Evolutionary conservation across 129 eudicot genomes (phyloP), one percentile per base, ranked within the genome.

Genomic region (Heracleum sosnowskyi): DNA sequence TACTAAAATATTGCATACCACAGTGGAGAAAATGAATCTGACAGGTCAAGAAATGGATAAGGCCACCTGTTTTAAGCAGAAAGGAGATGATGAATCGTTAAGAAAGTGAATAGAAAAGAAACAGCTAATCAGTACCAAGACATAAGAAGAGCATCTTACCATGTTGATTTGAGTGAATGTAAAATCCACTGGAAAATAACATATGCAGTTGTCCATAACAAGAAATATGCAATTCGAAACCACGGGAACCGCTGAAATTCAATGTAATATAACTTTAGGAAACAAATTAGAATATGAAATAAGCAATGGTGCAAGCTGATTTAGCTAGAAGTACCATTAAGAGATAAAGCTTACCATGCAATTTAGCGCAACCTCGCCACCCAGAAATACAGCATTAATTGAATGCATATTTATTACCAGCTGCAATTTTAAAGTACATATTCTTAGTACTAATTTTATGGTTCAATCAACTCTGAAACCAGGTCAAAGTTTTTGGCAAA

Each of bases 41-140:
- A 82, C 46, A 91, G 76, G 83, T 95, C 98, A 86, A 95, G 96
- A 84, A 95, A 95, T 39, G 98, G 98, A 79, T 95, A 95, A 9
- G 98, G 92, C 98, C 98, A 95, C 98, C 98, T 95, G 88, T 82
- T 79, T 41, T 33, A 7, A 73, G 71, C 20, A 20, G 28, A 53
- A 20, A 53, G 62, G 7, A 53, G 28, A 73, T 9, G 69, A 40
- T 22, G 55, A 72, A 24, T 9, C 5, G 12, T 6, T 41, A n/a
- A 40, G 9, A 40, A 17, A 40, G 29, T 34, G 34, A 72, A n/a
- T 41, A 8, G 49, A 72, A 40, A 37, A n/a, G 46, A 47, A 6
- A 40, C 4, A 40, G 13, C 2, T 37, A 0, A 37, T 15, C 46
- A 22, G 7, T 37, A 53, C 20, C 1, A 17, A 17, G 7, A 46